Percentiles rank a stretch among this genome's conserved stretches.
Conservation (phyloP, 2,329 filamentous ascomycete genomes). For the Fusarium beomiforme region DNA sequence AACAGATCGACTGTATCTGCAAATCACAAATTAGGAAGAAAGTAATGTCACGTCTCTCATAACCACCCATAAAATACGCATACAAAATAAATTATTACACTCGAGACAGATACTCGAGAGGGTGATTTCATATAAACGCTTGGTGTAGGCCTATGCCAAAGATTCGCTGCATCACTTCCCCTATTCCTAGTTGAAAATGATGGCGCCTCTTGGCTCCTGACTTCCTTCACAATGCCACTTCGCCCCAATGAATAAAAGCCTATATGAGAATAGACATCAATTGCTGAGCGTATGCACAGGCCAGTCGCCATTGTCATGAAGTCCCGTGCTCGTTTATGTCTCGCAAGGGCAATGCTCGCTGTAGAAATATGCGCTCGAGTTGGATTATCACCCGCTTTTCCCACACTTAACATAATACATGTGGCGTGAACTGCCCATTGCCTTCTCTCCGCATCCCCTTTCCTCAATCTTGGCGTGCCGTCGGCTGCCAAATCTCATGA, state of each 20-base stretch:
- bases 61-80: slow-evolving; percentile 7
- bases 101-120: slow-evolving; percentile 39
- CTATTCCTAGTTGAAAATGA: not conserved
- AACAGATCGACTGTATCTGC: not conserved
- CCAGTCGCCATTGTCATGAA: slow-evolving; percentile 21
- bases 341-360: slow-evolving; percentile 30
- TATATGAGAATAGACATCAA: slow-evolving; percentile 4
- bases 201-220: slow-evolving; percentile 13
- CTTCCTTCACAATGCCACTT: slow-evolving; percentile 11
- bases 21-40: not conserved
- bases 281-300: slow-evolving; percentile 19
- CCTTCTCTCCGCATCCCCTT: not conserved
- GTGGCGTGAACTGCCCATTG: slow-evolving; percentile 15
- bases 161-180: slow-evolving; percentile 12
- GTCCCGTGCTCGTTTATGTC: slow-evolving; percentile 15
- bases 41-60: not conserved
- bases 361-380: slow-evolving; percentile 26
- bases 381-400: slow-evolving; percentile 27
- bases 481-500: not conserved
- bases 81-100: slow-evolving; percentile 44
- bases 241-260: slow-evolving; percentile 15
- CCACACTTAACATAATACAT: slow-evolving; percentile 3
- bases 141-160: slow-evolving; percentile 26
- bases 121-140: slow-evolving; percentile 37
- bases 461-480: not conserved